phyloP scores from a whole-genome alignment of 140 eudicot genomes.

The Anethum foeniculum region DNA sequence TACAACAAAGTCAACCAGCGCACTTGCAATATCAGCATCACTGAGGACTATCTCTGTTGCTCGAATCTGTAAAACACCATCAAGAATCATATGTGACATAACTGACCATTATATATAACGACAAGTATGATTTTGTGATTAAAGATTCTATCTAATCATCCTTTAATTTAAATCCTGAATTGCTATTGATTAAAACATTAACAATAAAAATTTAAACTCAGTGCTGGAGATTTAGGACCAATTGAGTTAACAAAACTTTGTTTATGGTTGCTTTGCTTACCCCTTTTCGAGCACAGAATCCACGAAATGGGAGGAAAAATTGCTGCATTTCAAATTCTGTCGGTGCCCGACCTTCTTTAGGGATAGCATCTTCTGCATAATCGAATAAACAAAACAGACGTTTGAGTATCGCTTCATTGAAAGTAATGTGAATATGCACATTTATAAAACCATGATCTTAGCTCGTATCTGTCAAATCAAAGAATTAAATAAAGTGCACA shows the following conservation, averaged over 20 bases:
- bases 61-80: constrained; percentile 26
- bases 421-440: background rate
- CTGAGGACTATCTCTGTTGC: constrained; percentile 37
- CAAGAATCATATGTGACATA: background rate
- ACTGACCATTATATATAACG: background rate
- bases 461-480: background rate
- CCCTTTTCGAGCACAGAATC: constrained; percentile 57
- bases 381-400: background rate
- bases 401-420: background rate
- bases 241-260: background rate
- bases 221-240: background rate
- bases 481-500: background rate
- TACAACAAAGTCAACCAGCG: constrained; percentile 23
- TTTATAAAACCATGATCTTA: background rate
- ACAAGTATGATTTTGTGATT: background rate
- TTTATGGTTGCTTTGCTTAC: constrained; percentile 18
- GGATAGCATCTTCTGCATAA: constrained; percentile 27
- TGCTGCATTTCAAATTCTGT: constrained; percentile 36
- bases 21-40: constrained; percentile 30
- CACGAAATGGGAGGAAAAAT: constrained; percentile 38
- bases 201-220: background rate
- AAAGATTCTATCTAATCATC: background rate
- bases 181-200: background rate
- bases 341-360: constrained; percentile 31
- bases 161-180: background rate